Conservation (phyloP, 768 basidiomycete species). For the Russula earlei region DNA sequence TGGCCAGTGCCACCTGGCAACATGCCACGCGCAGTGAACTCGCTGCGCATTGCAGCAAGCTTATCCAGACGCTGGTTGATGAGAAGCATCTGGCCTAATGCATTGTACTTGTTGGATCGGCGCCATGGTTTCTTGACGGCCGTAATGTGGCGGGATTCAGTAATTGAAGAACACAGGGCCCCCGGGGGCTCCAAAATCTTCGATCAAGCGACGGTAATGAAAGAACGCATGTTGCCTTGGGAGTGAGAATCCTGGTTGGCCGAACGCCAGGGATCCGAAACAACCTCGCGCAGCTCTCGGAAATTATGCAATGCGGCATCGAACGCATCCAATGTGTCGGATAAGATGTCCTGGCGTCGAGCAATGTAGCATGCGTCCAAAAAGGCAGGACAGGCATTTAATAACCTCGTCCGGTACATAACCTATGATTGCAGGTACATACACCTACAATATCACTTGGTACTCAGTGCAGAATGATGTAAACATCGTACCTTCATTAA, state of each 20-base stretch:
- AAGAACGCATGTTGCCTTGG: background rate
- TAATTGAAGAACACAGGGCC: background rate
- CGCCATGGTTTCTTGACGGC: background rate
- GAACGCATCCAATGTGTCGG: background rate
- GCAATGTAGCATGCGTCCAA: slow-evolving; percentile 17
- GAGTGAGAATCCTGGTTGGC: background rate
- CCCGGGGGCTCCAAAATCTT: background rate
- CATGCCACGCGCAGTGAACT: background rate
- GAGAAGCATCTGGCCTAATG: background rate
- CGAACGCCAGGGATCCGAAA: background rate
- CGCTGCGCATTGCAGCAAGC: background rate
- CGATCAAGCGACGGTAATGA: background rate
- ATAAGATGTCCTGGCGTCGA: background rate
- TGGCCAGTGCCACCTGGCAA: background rate
- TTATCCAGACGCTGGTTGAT: background rate
- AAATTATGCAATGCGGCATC: background rate
- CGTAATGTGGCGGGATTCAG: background rate
- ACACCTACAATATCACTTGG: background rate
- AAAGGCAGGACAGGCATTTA: background rate
- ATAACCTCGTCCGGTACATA: background rate
- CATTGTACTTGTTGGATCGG: background rate
- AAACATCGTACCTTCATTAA: background rate
- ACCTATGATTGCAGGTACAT: background rate
- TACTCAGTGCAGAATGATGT: too few species aligned
- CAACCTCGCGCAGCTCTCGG: background rate